Percentiles rank a stretch among this genome's conserved stretches.
Evolutionary conservation across 148 eudicot genomes (phyloP).

Genomic region (Amaranthus cruentus): DNA sequence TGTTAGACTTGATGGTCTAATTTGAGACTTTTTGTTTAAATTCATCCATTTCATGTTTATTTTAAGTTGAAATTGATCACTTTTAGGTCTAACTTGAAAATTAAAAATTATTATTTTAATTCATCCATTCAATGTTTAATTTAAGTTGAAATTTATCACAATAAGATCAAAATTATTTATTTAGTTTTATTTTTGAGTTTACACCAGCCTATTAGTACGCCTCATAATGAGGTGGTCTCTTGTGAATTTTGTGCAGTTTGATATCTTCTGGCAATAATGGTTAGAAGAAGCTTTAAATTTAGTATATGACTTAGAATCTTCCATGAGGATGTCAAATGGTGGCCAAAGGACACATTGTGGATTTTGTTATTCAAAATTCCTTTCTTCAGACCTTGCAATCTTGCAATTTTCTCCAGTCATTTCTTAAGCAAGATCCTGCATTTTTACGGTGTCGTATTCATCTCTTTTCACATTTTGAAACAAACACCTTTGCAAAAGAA

Average conservation of each 20-base stretch:
- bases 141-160: too few relatives aligned
- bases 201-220: too few relatives aligned
- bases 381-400: background rate
- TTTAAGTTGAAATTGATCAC: too few relatives aligned
- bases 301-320: background rate
- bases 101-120: too few relatives aligned
- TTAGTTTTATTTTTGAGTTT: too few relatives aligned
- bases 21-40: too few relatives aligned
- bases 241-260: background rate
- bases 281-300: slow-evolving; percentile 7
- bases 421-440: background rate
- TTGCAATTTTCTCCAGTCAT: background rate
- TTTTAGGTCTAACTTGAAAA: too few relatives aligned
- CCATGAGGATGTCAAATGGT: background rate
- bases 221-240: too few relatives aligned
- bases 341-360: background rate
- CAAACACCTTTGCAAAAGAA: slow-evolving; percentile 19
- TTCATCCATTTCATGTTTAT: too few relatives aligned
- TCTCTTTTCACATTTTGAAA: slow-evolving; percentile 10
- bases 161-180: too few relatives aligned
- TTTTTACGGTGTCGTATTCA: background rate
- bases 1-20: too few relatives aligned
- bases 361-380: background rate
- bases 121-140: too few relatives aligned
- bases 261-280: slow-evolving; percentile 10